phyloP scores from a whole-genome alignment of 2,329 filamentous ascomycete species.

The Aspergillus floridensis region DNA sequence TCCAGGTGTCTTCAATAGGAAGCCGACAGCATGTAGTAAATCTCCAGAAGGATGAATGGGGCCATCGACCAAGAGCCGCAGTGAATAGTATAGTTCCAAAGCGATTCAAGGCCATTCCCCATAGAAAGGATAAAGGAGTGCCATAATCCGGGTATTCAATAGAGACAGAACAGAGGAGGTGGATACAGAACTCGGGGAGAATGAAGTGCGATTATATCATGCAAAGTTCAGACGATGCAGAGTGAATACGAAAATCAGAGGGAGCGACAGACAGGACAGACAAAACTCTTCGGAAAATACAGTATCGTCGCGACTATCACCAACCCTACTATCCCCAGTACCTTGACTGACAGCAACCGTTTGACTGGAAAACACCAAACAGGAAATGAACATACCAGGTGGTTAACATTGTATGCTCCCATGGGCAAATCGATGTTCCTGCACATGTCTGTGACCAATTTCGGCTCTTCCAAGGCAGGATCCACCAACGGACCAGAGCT shows the following conservation, averaged over 20 bases:
- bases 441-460: conserved; percentile 22
- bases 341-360: neutral
- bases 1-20: too few species aligned
- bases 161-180: too few species aligned
- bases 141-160: too few species aligned
- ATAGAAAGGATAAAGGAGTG: too few species aligned
- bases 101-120: too few species aligned
- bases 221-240: neutral
- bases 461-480: conserved; percentile 23
- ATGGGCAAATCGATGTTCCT: conserved; percentile 25
- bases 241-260: neutral
- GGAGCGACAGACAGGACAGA: neutral
- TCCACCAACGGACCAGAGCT: conserved; percentile 10
- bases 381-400: conserved; percentile 22
- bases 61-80: too few species aligned
- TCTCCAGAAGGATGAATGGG: too few species aligned
- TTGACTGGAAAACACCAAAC: neutral
- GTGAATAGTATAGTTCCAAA: too few species aligned
- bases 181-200: too few species aligned
- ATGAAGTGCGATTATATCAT: too few species aligned
- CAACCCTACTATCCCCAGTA: neutral
- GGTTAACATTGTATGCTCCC: conserved; percentile 22
- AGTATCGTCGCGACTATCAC: neutral
- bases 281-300: neutral
- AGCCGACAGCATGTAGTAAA: too few species aligned